Evolutionary conservation across 2,329 filamentous ascomycete species (phyloP).

Genomic region (Emydomyces testavorans): DNA sequence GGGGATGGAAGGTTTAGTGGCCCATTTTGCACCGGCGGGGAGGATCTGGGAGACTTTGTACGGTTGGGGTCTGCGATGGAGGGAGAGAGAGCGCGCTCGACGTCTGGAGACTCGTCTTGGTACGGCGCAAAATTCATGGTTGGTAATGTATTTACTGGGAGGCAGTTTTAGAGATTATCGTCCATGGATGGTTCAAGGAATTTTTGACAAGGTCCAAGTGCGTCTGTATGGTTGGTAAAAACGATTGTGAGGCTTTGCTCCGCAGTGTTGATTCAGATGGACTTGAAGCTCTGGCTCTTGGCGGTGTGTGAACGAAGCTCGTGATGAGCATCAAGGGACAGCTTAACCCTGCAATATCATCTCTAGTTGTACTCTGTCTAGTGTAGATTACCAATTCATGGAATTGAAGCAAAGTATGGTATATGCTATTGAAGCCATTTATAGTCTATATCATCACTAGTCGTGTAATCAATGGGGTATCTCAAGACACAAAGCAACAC

Average conservation of each 20-base stretch:
- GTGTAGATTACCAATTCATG: not conserved
- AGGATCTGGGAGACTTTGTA: conserved; percentile 45
- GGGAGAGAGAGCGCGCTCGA: conserved; percentile 68
- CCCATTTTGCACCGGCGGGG: conserved; percentile 36
- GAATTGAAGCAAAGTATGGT: not conserved
- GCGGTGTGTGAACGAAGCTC: too few relatives aligned
- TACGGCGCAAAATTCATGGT: conserved; percentile 93
- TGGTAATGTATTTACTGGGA: not conserved
- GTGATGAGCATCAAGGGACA: too few relatives aligned
- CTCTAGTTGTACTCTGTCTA: too few relatives aligned
- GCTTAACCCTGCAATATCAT: too few relatives aligned
- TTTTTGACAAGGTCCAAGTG: too few relatives aligned
- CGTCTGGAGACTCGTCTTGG: conserved; percentile 82
- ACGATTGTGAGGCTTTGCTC: too few relatives aligned
- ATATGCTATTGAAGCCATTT: not conserved
- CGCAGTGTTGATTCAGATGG: too few relatives aligned
- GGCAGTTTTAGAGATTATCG: not conserved
- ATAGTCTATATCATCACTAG: not conserved
- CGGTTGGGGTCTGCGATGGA: conserved; percentile 39
- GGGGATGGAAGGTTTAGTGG: conserved; percentile 30
- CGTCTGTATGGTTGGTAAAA: too few relatives aligned
- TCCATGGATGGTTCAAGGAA: not conserved
- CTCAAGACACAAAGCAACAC: not conserved
- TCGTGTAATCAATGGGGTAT: not conserved
- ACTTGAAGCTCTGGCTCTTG: too few relatives aligned